These are phyloP conservation scores for Talaromyces funiculosus DNA, from an alignment of 2,329 filamentous ascomycete species.

Conservation along the genomic window DNA sequence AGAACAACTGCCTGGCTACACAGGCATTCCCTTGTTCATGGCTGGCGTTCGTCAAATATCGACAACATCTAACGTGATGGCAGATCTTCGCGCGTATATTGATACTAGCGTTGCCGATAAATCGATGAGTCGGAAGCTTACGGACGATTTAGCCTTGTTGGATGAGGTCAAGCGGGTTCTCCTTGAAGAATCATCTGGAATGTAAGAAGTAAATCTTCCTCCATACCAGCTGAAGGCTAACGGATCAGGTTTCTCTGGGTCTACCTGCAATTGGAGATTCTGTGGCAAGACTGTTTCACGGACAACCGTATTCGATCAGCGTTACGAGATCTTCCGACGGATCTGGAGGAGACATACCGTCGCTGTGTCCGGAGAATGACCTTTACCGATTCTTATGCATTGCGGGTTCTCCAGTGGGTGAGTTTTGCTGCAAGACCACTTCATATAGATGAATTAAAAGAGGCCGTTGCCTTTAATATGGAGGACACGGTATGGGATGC, in stretches of 20 bases:
- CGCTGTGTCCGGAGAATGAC: slow-evolving; percentile 17
- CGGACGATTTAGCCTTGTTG: slow-evolving; percentile 12
- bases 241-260: slow-evolving; percentile 20
- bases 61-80: slow-evolving; percentile 17
- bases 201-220: not conserved
- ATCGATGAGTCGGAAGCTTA: slow-evolving; percentile 16
- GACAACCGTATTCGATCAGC: slow-evolving; percentile 17
- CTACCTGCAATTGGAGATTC: slow-evolving; percentile 20
- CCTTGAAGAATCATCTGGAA: slow-evolving; percentile 5
- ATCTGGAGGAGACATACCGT: slow-evolving; percentile 19
- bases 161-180: slow-evolving; percentile 7
- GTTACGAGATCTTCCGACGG: slow-evolving; percentile 16
- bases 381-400: not conserved
- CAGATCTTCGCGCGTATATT: slow-evolving; percentile 18
- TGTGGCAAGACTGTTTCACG: slow-evolving; percentile 20
- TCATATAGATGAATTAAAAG: slow-evolving; percentile 20
- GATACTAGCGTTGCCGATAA: slow-evolving; percentile 18
- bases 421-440: slow-evolving; percentile 20
- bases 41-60: slow-evolving; percentile 16
- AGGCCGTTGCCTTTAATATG: slow-evolving; percentile 18
- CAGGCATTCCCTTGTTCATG: slow-evolving; percentile 15
- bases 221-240: slow-evolving; percentile 8
- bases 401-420: slow-evolving; percentile 20
- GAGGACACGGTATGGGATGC: slow-evolving; percentile 17
- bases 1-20: slow-evolving; percentile 19